Conservation (phyloP, 768 basidiomycete species). For the Leccinum disarticulatum region DNA sequence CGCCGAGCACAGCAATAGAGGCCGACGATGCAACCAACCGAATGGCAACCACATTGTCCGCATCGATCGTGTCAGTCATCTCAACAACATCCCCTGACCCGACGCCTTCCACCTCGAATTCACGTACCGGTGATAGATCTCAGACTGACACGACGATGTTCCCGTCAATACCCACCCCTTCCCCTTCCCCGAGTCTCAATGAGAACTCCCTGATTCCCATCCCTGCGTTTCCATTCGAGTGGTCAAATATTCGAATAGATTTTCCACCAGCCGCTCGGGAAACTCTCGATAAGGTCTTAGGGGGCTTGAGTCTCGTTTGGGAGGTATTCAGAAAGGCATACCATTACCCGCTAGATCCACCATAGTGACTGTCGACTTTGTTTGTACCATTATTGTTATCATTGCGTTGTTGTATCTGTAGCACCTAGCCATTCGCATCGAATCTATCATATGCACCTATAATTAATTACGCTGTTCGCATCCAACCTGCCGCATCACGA, state of each 20-base stretch:
- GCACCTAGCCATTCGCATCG: neutral
- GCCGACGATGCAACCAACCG: slow-evolving; percentile 3
- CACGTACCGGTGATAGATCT: slow-evolving; percentile 11
- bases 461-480: neutral
- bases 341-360: slow-evolving; percentile 37
- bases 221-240: slow-evolving; percentile 26
- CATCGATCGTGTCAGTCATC: slow-evolving; percentile 10
- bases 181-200: slow-evolving; percentile 6
- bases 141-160: slow-evolving; percentile 10
- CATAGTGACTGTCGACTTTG: slow-evolving; percentile 12
- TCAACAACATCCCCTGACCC: slow-evolving; percentile 7
- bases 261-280: slow-evolving; percentile 24
- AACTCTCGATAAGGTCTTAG: slow-evolving; percentile 28
- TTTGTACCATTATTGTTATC: slow-evolving; percentile 11
- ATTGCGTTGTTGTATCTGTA: slow-evolving; percentile 15
- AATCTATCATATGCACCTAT: neutral
- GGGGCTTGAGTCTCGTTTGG: slow-evolving; percentile 30
- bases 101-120: slow-evolving; percentile 6
- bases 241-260: slow-evolving; percentile 29
- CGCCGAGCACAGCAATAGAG: slow-evolving; percentile 2
- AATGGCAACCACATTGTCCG: slow-evolving; percentile 2
- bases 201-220: slow-evolving; percentile 24
- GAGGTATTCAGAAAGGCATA: slow-evolving; percentile 31
- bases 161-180: slow-evolving; percentile 16
- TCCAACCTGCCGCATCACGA: neutral